Evolutionary conservation across 768 basidiomycete genomes (phyloP).

Genomic region (Trametes cubensis): DNA sequence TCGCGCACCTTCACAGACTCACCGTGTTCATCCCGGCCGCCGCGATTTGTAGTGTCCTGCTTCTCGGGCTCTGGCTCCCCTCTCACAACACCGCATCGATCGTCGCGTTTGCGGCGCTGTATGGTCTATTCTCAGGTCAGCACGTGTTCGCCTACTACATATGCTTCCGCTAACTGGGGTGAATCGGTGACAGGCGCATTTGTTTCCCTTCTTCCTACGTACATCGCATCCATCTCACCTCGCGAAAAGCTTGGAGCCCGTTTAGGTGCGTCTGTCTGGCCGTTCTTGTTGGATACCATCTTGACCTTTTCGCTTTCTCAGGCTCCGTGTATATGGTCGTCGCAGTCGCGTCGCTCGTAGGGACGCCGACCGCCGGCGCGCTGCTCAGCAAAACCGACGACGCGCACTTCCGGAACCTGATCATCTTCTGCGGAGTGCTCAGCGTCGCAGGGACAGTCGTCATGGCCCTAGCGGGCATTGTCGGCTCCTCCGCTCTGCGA

Average conservation of each 20-base stretch:
- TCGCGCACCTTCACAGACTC: conserved; percentile 24
- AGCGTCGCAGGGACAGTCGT: conserved; percentile 25
- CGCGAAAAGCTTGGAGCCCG: conserved; percentile 36
- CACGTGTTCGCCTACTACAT: not conserved
- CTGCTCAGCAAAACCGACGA: conserved; percentile 32
- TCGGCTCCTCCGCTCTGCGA: not conserved
- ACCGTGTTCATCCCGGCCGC: conserved; percentile 34
- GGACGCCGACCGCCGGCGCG: conserved; percentile 38
- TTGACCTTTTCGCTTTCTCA: not conserved
- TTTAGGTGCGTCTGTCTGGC: conserved; percentile 27
- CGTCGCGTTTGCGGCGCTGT: conserved; percentile 35
- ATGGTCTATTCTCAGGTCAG: conserved; percentile 37
- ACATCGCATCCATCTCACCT: conserved; percentile 36
- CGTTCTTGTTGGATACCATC: not conserved
- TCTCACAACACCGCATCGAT: conserved; percentile 31
- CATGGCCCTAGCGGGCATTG: conserved; percentile 6
- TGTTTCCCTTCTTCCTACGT: conserved; percentile 35
- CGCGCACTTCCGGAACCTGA: conserved; percentile 32
- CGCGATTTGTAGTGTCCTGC: conserved; percentile 29
- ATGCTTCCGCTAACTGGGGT: not conserved
- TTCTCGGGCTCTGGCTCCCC: conserved; percentile 36
- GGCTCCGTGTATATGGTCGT: conserved; percentile 38
- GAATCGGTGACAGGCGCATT: conserved; percentile 29
- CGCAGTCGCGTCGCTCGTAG: conserved; percentile 35
- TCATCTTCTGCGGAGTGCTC: conserved; percentile 36